Conservation (phyloP, 139 green algal genomes). For the Mesostigma viride region DNA sequence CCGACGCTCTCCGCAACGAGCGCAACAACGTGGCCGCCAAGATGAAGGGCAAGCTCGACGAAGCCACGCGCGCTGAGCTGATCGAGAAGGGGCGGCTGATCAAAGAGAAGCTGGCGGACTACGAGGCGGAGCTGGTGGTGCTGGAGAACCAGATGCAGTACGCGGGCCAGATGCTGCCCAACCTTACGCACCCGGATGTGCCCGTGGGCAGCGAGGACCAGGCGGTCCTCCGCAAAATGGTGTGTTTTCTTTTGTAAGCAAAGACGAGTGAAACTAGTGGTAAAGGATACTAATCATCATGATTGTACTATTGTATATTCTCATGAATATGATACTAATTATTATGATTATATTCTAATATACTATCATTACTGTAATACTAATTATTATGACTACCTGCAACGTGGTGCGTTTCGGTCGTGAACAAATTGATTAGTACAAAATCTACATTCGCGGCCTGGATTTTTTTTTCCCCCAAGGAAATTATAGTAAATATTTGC, state of each 20-base stretch:
- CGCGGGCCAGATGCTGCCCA: slow-evolving; percentile 84
- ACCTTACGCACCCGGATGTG: slow-evolving; percentile 79
- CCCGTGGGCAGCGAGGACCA: slow-evolving; percentile 73
- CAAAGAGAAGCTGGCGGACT: slow-evolving; percentile 40
- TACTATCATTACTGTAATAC: neutral
- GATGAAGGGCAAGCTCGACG: slow-evolving; percentile 85
- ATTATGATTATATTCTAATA: neutral
- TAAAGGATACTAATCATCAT: no score
- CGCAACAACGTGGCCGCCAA: slow-evolving; percentile 72
- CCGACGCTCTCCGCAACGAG: slow-evolving; percentile 52
- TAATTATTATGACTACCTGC: neutral
- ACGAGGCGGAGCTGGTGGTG: slow-evolving; percentile 8
- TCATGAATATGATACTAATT: neutral
- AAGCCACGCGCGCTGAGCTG: no score
- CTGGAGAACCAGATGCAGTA: slow-evolving; percentile 67
- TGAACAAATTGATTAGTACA: no score
- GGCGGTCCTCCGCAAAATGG: slow-evolving; percentile 27
- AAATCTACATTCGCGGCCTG: no score
- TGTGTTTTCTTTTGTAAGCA: slow-evolving; percentile 13
- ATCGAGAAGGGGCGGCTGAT: slow-evolving; percentile 27
- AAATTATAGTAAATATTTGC: no score
- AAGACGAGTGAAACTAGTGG: neutral
- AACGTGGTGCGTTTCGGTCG: no score
- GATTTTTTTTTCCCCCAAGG: no score
- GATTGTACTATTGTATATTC: neutral